A percentile compares a stretch with the other conserved stretches of the same genome.
These are phyloP conservation scores for Heterobasidion parviporum DNA, from an alignment of 1,284 basidiomycete genomes.

Conservation along the genomic window DNA sequence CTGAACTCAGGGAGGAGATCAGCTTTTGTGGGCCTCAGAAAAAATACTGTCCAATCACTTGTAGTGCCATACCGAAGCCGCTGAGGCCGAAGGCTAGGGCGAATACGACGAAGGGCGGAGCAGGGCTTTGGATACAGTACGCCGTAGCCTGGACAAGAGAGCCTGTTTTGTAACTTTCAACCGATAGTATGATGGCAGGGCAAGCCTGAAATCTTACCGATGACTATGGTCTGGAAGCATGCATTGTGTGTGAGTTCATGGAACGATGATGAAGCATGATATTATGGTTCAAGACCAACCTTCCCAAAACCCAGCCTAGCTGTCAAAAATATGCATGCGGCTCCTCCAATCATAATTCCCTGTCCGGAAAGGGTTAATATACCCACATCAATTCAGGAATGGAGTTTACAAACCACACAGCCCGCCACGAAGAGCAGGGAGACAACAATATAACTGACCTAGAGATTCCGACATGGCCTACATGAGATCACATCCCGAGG, in stretches of 20 bases:
- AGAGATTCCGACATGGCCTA: neutral
- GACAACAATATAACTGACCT: slow-evolving; percentile 39
- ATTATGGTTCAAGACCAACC: slow-evolving; percentile 19
- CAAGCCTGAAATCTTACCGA: slow-evolving; percentile 17
- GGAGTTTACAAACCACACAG: slow-evolving; percentile 25
- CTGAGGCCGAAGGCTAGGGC: slow-evolving; percentile 50
- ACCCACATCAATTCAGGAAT: no score
- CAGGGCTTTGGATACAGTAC: slow-evolving; percentile 38
- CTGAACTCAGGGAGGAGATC: slow-evolving; percentile 16
- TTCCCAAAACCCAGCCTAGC: slow-evolving; percentile 54
- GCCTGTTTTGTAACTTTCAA: slow-evolving; percentile 17
- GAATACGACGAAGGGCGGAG: slow-evolving; percentile 61
- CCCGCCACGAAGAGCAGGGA: slow-evolving; percentile 40
- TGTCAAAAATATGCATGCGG: slow-evolving; percentile 44
- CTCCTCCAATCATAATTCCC: slow-evolving; percentile 45
- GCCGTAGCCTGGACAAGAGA: slow-evolving; percentile 36
- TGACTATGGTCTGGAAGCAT: slow-evolving; percentile 22
- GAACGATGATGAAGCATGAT: no score
- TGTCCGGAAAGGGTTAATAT: slow-evolving; percentile 13
- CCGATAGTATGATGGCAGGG: neutral
- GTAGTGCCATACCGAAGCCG: slow-evolving; percentile 51
- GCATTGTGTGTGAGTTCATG: neutral
- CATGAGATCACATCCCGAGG: neutral
- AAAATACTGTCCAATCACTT: slow-evolving; percentile 23
- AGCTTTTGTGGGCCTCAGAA: no score